Evolutionary conservation across 2,329 filamentous ascomycete species (phyloP), one percentile per base, ranked within the genome.

Genomic region (Teratosphaeria gauchensis): DNA sequence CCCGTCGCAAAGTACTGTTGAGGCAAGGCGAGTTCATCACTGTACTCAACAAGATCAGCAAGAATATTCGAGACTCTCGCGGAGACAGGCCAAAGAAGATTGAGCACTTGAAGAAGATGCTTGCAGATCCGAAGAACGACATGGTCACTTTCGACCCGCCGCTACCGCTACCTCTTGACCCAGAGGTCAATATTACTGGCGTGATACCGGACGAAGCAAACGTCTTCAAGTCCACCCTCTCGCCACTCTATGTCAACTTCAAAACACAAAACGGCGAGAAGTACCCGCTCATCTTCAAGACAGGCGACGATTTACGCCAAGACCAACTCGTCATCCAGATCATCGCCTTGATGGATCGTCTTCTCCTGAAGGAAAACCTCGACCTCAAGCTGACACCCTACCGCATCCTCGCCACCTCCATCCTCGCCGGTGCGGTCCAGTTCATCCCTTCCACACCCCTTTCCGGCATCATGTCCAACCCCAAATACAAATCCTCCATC

Each of bases 321-420:
- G 94, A 99, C 70, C 94, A 99, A 71, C 83, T 99, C 2, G 92
- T 99, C 38, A 95, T 99, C 57, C 94, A 90, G 69, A 97, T 97
- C 69, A 96, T 99, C 72, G 95, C 90, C 0, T 82, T 99, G 16
- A 99, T 99, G 94, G 94, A 99, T 68, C 89, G 92, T 59, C 83
- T 99, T 1, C 81, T 99, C 4, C 89, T 90, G 60, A 96, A 97
- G 70, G 94, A 99, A 71, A 97, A 99, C 62, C 80, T 99, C 9
- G 94, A 99, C 70, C 81, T 99, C 52, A 96, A 95, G 70, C 81
- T 99, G 1, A 92, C 92, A 0, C 94, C 94, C 0, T 99, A 99
- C 77, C 92, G 92, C 67, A 96, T 97, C 63, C 83, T 99, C 8
- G 94, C 94, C 0, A 99, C 94, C 2, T 92, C 90, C 62, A 89